Conservation (phyloP, 176 grass and related monocot species). For the Musa itinerans region DNA sequence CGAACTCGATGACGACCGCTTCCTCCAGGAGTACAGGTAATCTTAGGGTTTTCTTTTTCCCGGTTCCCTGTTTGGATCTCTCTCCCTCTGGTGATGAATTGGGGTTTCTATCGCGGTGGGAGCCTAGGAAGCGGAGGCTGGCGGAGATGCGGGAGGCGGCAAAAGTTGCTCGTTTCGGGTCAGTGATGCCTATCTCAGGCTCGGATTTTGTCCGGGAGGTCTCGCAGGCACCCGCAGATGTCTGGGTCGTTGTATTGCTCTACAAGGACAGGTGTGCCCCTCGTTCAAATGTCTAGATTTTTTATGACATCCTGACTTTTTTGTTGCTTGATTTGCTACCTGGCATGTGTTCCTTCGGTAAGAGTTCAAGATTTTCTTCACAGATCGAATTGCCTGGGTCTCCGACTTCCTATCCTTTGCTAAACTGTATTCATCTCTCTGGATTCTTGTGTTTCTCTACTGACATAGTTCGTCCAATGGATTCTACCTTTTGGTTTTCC, state of each 20-base stretch:
- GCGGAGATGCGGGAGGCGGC: constrained; percentile 63
- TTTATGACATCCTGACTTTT: neutral
- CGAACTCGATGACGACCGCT: constrained; percentile 82
- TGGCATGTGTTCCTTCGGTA: neutral
- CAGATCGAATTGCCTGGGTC: neutral
- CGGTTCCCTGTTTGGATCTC: neutral
- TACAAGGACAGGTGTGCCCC: constrained; percentile 72
- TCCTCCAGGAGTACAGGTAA: constrained; percentile 94
- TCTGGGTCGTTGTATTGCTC: constrained; percentile 96
- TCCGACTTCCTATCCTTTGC: neutral
- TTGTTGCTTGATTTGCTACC: neutral
- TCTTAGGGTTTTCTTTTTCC: neutral
- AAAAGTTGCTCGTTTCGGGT: constrained; percentile 51
- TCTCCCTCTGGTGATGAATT: neutral
- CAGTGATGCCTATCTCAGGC: constrained; percentile 57
- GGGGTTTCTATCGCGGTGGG: neutral
- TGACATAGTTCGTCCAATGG: neutral
- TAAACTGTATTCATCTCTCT: neutral
- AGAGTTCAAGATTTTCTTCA: neutral
- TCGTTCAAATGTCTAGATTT: neutral
- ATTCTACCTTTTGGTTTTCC: neutral
- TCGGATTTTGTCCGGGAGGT: constrained; percentile 94
- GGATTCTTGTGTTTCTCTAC: neutral
- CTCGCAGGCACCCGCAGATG: constrained; percentile 69
- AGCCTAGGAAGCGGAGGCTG: constrained; percentile 76